Evolutionary conservation across 2,329 filamentous ascomycete genomes (phyloP).

Genomic region (Lasiodiplodia sp.): DNA sequence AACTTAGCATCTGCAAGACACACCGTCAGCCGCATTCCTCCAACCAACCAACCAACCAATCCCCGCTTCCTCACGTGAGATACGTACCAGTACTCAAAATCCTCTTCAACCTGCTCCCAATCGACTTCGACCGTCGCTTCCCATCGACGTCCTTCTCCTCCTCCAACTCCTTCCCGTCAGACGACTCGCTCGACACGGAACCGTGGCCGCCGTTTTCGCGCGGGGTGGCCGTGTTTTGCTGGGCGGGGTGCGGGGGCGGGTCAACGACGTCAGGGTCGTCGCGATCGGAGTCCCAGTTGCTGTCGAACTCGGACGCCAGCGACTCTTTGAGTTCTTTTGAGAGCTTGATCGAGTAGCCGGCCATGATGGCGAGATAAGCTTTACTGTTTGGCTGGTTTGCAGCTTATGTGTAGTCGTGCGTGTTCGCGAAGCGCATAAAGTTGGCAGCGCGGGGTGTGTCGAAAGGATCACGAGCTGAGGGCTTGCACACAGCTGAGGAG

Average conservation of each 20-base stretch:
- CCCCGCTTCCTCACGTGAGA: too few relatives aligned
- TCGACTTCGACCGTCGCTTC: background rate
- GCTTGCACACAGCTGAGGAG: too few relatives aligned
- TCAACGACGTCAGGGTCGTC: background rate
- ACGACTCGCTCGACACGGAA: background rate
- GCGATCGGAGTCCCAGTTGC: conserved; percentile 3
- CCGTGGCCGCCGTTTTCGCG: too few relatives aligned
- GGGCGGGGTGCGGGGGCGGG: background rate
- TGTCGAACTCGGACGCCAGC: background rate
- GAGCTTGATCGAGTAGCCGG: conserved; percentile 7
- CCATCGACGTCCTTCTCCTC: background rate
- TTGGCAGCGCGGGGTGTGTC: too few relatives aligned
- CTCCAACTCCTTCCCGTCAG: background rate
- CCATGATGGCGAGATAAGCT: background rate
- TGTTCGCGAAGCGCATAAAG: background rate
- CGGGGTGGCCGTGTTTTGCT: background rate
- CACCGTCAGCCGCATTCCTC: too few relatives aligned
- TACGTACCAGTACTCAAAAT: background rate
- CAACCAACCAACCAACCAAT: too few relatives aligned
- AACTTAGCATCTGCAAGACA: background rate
- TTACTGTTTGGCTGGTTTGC: background rate
- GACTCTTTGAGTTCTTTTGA: conserved; percentile 9
- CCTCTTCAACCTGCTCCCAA: background rate
- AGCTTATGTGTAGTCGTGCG: too few relatives aligned
- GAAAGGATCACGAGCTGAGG: too few relatives aligned